Conservation (phyloP, 768 basidiomycete genomes). For the Multifurca ochricompacta region DNA sequence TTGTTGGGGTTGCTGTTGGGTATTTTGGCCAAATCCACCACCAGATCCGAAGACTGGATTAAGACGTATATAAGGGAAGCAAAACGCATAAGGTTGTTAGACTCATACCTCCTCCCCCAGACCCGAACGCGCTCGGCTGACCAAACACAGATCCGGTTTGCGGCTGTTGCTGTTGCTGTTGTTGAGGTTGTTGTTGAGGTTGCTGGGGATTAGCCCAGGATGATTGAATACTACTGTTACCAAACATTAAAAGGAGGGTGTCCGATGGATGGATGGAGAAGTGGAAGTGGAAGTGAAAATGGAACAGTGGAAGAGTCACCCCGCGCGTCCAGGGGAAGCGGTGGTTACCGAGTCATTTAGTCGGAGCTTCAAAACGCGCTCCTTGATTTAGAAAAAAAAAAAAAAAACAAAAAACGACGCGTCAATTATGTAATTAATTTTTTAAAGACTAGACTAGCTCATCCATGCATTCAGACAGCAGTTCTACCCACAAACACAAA, state of each 20-base stretch:
- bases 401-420: no score
- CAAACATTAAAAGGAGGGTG: conserved; percentile 48
- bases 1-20: conserved; percentile 42
- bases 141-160: conserved; percentile 51
- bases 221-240: conserved; percentile 41
- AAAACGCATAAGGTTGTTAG: conserved; percentile 21
- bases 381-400: conserved; percentile 1
- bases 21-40: conserved; percentile 44
- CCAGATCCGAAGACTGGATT: conserved; percentile 33
- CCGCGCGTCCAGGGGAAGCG: no score
- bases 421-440: conserved; percentile 6
- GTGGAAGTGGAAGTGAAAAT: neutral
- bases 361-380: conserved; percentile 16
- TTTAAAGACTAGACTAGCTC: no score
- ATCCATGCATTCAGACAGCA: conserved; percentile 42
- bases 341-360: neutral
- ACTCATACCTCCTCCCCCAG: conserved; percentile 44
- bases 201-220: conserved; percentile 64
- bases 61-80: conserved; percentile 1
- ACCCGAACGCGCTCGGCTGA: conserved; percentile 58
- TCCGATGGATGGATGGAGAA: neutral
- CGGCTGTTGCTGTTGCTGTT: conserved; percentile 34
- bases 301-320: no score
- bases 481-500: no score
- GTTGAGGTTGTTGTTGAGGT: conserved; percentile 55